A percentile compares a stretch with the other conserved stretches of the same genome.
These are phyloP conservation scores for Millerozyma miso DNA, from an alignment of 805 yeast genomes.

Conservation along the genomic window DNA sequence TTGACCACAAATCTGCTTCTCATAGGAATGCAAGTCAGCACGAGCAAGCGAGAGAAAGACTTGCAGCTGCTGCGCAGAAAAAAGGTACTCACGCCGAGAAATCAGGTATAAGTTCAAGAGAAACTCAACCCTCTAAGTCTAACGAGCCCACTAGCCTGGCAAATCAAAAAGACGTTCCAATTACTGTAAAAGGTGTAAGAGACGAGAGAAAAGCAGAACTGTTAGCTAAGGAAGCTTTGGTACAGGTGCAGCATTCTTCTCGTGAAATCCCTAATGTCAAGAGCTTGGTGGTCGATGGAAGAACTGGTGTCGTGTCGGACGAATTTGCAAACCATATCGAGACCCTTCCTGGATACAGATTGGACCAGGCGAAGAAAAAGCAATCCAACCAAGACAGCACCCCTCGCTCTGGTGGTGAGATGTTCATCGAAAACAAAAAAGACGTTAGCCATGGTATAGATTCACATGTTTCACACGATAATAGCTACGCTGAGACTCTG, in stretches of 20 bases:
- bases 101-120: not conserved
- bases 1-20: not conserved
- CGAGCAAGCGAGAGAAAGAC: constrained; percentile 3
- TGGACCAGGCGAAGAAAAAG: too few relatives aligned
- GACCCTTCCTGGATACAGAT: not conserved
- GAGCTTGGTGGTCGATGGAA: constrained; percentile 26
- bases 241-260: constrained; percentile 18
- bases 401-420: not conserved
- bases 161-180: constrained; percentile 14
- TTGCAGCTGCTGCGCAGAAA: constrained; percentile 1
- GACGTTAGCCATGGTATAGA: not conserved
- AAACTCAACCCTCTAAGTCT: not conserved
- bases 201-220: constrained; percentile 21
- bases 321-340: constrained; percentile 16
- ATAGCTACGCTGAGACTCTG: not conserved
- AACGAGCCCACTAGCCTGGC: not conserved
- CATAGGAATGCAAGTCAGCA: not conserved
- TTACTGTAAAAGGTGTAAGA: constrained; percentile 26
- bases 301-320: constrained; percentile 25
- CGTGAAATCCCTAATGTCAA: constrained; percentile 16
- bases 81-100: not conserved
- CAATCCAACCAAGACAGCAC: not conserved
- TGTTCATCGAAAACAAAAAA: not conserved
- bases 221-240: constrained; percentile 25
- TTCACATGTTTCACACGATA: not conserved